Evolutionary conservation across 768 basidiomycete species (phyloP).

Genomic region (Suillus alpinus): DNA sequence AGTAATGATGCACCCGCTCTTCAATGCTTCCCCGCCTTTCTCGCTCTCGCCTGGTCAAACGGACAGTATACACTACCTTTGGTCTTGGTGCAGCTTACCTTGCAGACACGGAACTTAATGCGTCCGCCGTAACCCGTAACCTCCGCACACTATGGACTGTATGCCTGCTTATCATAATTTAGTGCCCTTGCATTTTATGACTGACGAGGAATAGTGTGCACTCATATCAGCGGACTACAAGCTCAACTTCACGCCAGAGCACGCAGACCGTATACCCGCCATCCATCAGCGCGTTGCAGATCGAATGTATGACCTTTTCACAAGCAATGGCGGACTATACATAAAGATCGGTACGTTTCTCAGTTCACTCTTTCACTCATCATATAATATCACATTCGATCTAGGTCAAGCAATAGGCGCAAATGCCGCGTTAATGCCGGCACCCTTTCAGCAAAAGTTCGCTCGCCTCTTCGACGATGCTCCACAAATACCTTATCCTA

Average conservation of each 20-base stretch:
- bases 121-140: slow-evolving; percentile 47
- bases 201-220: slow-evolving; percentile 47
- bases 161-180: slow-evolving; percentile 10
- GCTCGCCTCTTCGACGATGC: slow-evolving; percentile 85
- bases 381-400: neutral
- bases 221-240: slow-evolving; percentile 83
- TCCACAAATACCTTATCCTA: slow-evolving; percentile 75
- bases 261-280: slow-evolving; percentile 69
- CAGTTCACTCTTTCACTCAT: slow-evolving; percentile 10
- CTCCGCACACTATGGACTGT: slow-evolving; percentile 50
- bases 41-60: slow-evolving; percentile 11
- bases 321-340: slow-evolving; percentile 80
- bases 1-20: neutral
- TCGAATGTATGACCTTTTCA: slow-evolving; percentile 72
- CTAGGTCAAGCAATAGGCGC: slow-evolving; percentile 76
- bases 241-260: slow-evolving; percentile 75
- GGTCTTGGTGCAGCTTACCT: slow-evolving; percentile 33
- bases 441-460: slow-evolving; percentile 80
- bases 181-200: slow-evolving; percentile 5
- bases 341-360: slow-evolving; percentile 67
- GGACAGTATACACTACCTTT: slow-evolving; percentile 21
- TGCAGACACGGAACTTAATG: slow-evolving; percentile 44
- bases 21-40: neutral
- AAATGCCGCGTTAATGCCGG: slow-evolving; percentile 82
- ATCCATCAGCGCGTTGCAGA: slow-evolving; percentile 85